Base-by-base conservation (phyloP, 2,329 filamentous ascomycete species). In the Cyclaneusma minus region DNA sequence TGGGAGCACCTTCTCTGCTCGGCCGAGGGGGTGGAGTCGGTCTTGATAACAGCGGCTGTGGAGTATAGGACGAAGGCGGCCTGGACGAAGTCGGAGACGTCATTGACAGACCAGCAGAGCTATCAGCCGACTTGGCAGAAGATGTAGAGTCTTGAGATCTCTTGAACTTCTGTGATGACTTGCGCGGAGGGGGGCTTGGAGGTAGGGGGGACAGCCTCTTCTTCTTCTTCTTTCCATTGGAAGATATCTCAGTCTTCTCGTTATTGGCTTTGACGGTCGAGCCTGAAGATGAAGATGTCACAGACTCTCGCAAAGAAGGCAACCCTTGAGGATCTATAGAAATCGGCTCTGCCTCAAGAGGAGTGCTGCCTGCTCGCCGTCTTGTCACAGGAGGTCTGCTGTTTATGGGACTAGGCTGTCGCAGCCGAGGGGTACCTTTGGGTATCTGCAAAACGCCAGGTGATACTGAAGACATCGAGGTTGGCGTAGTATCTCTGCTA, bases 401-500 rank as follows among this genome's bases (percentile, higher is more conserved):
- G 32, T 61, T 49, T 24, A 59, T 54, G 24, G 63, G 68, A 41
- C 67, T 75, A 29, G 51, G 52, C 45, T 70, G 66, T 38, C 60
- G 60, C 31, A 49, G 43, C 38, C 29, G 28, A 25, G 55, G 51
- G 14, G 48, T 38, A 11, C 35, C 22, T 17, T 43, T 45, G 9
- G 60, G 37, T 44, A 58, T 34, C 51, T 58, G 34, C 47, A 68
- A 50, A 4, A 75, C 48, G 3, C 68, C 64, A 3, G 79, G 75
- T 10, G 77, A 84, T 39, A 77, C 74, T 2, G 79, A 84, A 6
- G 73, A 77, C 35, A 79, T 72, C 7, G 79, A 84, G 4, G 77
- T 83, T 5, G 79, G 79, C 3, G 79, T 84, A 1, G 78, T 83
- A 32, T 79, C 76, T 35, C 78, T 64, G 43, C 78, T 84, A 49